A percentile compares a stretch with the other conserved stretches of the same genome.
Evolutionary conservation across 2,329 filamentous ascomycete species (phyloP).

Genomic region (Setomelanomma holmii): DNA sequence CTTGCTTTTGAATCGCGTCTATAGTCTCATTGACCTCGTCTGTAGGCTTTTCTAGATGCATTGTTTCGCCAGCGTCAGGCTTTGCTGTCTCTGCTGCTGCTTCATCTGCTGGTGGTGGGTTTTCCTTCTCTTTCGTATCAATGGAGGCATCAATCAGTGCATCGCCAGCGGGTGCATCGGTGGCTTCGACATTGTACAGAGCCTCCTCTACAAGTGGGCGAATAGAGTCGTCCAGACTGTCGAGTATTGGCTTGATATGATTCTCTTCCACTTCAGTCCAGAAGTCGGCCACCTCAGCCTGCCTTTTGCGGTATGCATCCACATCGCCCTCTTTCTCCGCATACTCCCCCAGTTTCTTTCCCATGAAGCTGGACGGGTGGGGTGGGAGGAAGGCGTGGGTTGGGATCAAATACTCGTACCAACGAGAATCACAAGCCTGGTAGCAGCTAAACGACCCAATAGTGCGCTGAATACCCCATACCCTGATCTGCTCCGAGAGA

Average conservation of each 20-base stretch:
- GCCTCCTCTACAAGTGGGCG: conserved; percentile 68
- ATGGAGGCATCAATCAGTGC: conserved; percentile 43
- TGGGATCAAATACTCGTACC: conserved; percentile 97
- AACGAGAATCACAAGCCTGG: conserved; percentile 90
- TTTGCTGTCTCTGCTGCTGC: conserved; percentile 16
- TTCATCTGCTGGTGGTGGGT: conserved; percentile 11
- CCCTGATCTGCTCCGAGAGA: conserved; percentile 85
- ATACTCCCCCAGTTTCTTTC: conserved; percentile 79
- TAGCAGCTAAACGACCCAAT: conserved; percentile 95
- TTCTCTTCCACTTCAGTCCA: conserved; percentile 85
- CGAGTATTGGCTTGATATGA: conserved; percentile 73
- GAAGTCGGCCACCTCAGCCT: conserved; percentile 80
- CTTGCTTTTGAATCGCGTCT: conserved; percentile 32
- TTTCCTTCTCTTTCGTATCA: conserved; percentile 19
- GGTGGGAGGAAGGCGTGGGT: conserved; percentile 92
- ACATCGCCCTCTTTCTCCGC: conserved; percentile 76
- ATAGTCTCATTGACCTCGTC: conserved; percentile 34
- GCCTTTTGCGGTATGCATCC: conserved; percentile 70
- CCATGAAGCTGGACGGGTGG: conserved; percentile 85
- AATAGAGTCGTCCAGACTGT: conserved; percentile 67
- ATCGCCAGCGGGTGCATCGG: conserved; percentile 37
- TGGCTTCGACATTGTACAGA: conserved; percentile 56
- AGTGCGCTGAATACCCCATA: conserved; percentile 92
- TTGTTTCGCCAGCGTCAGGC: conserved; percentile 11
- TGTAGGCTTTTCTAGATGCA: conserved; percentile 5